Evolutionary conservation across 345 rosid species (phyloP).

Genomic region (Eucalyptus cladocalyx): DNA sequence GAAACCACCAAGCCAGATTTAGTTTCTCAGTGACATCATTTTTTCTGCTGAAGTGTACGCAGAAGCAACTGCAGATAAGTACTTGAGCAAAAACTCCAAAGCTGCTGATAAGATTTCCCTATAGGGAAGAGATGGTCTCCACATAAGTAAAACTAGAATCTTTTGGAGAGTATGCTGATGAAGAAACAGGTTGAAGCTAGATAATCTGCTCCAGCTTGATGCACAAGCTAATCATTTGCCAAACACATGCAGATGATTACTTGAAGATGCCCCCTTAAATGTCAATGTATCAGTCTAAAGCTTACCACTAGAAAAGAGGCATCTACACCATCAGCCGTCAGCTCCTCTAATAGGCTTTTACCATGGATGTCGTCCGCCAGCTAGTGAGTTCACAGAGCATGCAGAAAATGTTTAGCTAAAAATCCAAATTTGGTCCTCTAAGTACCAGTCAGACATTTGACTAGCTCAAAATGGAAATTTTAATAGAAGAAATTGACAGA

Average conservation of each 20-base stretch:
- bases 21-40: neutral
- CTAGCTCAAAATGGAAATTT: neutral
- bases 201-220: neutral
- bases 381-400: neutral
- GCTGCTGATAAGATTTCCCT: neutral
- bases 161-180: neutral
- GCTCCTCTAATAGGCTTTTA: conserved; percentile 11
- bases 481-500: neutral
- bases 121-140: neutral
- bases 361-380: conserved; percentile 23
- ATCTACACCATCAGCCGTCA: conserved; percentile 20
- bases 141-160: neutral
- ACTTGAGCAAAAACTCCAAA: neutral
- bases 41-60: neutral
- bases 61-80: neutral
- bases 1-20: neutral
- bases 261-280: neutral
- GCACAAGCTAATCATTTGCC: neutral
- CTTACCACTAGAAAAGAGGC: conserved; percentile 25
- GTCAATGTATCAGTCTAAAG: neutral
- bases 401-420: neutral
- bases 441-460: neutral
- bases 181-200: neutral
- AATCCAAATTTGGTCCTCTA: neutral
- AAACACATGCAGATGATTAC: neutral